These are phyloP conservation scores for Pseudocercospora eumusae DNA, from an alignment of 2,329 filamentous ascomycete species.

Conservation along the genomic window DNA sequence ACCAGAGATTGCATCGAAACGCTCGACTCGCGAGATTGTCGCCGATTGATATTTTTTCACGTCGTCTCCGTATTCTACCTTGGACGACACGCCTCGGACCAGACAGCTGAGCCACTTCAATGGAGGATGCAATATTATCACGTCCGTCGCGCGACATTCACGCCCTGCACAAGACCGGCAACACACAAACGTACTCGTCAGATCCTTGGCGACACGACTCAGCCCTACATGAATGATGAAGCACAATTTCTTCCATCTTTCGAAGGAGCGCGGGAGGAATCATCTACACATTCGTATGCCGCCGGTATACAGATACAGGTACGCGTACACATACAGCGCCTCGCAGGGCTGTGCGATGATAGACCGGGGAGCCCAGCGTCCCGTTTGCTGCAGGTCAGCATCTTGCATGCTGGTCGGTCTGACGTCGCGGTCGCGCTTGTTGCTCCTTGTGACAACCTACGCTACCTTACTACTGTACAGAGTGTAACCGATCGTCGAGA, in stretches of 20 bases:
- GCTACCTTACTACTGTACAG: too few species aligned
- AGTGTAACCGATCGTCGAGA: neutral
- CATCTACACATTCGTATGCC: neutral
- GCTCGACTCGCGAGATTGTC: too few species aligned
- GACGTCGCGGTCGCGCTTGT: neutral
- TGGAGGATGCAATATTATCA: too few species aligned
- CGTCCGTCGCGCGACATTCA: neutral
- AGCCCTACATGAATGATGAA: neutral
- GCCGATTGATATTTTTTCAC: too few species aligned
- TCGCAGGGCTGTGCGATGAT: neutral
- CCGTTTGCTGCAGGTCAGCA: neutral
- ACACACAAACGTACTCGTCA: neutral
- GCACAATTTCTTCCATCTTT: neutral
- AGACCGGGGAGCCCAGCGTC: neutral
- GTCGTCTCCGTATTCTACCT: too few species aligned
- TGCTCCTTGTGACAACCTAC: neutral
- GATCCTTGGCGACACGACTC: neutral
- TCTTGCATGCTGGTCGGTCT: neutral
- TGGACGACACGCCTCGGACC: too few species aligned
- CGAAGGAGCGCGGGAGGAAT: neutral
- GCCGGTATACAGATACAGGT: neutral
- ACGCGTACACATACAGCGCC: neutral
- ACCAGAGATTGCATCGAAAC: neutral
- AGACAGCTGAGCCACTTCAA: too few species aligned
- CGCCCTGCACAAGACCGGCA: neutral